Evolutionary conservation across 1,284 basidiomycete genomes (phyloP).

Genomic region (Trichosporon sp.): DNA sequence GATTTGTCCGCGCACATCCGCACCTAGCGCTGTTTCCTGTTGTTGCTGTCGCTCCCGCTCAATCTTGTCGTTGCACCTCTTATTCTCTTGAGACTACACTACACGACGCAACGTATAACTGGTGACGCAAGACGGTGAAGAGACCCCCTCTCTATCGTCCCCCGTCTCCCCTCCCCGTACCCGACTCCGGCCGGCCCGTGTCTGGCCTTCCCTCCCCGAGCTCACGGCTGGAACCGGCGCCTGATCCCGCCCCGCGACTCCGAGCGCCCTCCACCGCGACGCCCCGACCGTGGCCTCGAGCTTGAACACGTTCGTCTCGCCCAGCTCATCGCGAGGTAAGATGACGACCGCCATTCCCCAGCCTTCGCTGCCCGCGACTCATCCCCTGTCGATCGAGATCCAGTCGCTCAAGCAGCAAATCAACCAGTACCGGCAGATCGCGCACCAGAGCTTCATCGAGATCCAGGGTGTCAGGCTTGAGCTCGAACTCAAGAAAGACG

Average conservation of each 20-base stretch:
- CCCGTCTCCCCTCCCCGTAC: not conserved
- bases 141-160: not conserved
- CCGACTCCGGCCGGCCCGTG: not conserved
- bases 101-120: not conserved
- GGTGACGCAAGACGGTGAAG: not conserved
- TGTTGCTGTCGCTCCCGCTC: not conserved
- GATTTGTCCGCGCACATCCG: not conserved
- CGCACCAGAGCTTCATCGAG: conserved; percentile 46
- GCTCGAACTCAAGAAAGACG: conserved; percentile 38
- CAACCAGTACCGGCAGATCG: conserved; percentile 56
- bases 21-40: not conserved
- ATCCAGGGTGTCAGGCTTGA: conserved; percentile 48
- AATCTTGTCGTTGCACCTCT: not conserved
- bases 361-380: conserved; percentile 36
- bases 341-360: conserved; percentile 33
- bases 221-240: not conserved
- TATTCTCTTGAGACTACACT: not conserved
- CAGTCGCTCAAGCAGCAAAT: conserved; percentile 61
- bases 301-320: not conserved
- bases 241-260: not conserved
- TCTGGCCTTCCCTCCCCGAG: not conserved
- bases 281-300: not conserved
- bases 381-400: conserved; percentile 65
- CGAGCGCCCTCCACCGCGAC: not conserved
- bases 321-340: not conserved